Conservation (phyloP, 2,329 filamentous ascomycete species). For the Aspergillus bombycis region DNA sequence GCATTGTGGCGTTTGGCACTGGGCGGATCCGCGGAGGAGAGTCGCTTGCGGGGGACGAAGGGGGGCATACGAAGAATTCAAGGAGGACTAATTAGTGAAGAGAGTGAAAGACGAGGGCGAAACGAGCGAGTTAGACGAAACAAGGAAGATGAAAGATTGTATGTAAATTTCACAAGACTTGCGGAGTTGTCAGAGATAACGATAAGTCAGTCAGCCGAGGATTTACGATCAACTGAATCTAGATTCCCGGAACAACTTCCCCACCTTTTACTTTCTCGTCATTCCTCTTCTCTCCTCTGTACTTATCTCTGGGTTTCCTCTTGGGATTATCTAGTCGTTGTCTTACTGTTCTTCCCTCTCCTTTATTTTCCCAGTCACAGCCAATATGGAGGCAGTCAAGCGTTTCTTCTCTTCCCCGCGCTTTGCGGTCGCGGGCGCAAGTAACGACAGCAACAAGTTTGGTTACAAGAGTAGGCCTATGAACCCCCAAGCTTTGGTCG, state of each 20-base stretch:
- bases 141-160: neutral
- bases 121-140: conserved; percentile 5
- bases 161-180: neutral
- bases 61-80: conserved; percentile 45
- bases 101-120: neutral
- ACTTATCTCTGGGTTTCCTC: neutral
- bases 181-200: neutral
- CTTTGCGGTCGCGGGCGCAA: conserved; percentile 90
- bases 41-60: conserved; percentile 49
- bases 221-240: neutral
- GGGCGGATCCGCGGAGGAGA: conserved; percentile 39
- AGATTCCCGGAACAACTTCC: neutral
- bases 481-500: neutral
- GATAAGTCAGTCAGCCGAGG: conserved; percentile 2
- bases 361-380: neutral
- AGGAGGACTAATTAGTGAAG: conserved; percentile 12
- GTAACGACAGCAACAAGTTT: conserved; percentile 80
- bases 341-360: neutral
- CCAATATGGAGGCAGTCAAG: conserved; percentile 58
- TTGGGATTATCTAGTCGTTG: neutral
- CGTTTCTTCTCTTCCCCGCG: conserved; percentile 77
- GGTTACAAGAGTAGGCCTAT: conserved; percentile 74
- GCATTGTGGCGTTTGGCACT: conserved; percentile 40
- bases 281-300: neutral
- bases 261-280: conserved; percentile 5